Base-by-base conservation (phyloP, 2,329 filamentous ascomycete species). In the Fusarium mexicanum region DNA sequence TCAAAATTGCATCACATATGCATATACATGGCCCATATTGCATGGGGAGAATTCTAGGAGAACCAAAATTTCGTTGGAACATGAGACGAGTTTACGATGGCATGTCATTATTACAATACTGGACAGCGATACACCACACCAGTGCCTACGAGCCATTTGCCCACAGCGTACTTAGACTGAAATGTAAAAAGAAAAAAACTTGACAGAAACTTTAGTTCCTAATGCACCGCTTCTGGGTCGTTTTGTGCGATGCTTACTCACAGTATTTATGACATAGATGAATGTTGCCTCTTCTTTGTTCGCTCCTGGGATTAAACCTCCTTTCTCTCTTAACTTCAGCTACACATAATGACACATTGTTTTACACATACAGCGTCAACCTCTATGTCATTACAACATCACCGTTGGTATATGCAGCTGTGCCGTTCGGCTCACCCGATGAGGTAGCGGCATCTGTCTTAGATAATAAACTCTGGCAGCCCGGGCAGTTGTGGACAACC, bases 401-500 rank as follows among this genome's bases (percentile, higher is more conserved):
- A 37, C 84, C 83, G 51, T 85, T 83, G 35, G 78, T 75, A 60
- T 83, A 73, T 38, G 77, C 64, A 55, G 80, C 33, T 33, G 53
- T 71, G 16, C 81, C 82, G 59, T 84, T 83, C 29, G 76, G 71
- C 60, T 78, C 78, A 20, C 71, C 67, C 33, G 72, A 61, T 47
- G 58, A 54, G 41, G 71, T 61, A 18, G 67, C 69, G 48, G 69
- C 68, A 55, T 72, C 74, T 44, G 44, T 51, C 61, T 67, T 68
- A 41, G 53, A 66, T 16, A 43, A 80, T 64, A 86, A 85, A 78
- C 88, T 89, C 82, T 90, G 92, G 81, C 96, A 99, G 1, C 96
- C 96, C 0, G 96, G 95, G 79, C 96, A 99, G 83, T 98, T 98
- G 81, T 99, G 96, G 59, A 98, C 89, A 18, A 97, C 91, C 84